Conservation (phyloP, 1,284 basidiomycete genomes). For the Gymnopus androsaceus region DNA sequence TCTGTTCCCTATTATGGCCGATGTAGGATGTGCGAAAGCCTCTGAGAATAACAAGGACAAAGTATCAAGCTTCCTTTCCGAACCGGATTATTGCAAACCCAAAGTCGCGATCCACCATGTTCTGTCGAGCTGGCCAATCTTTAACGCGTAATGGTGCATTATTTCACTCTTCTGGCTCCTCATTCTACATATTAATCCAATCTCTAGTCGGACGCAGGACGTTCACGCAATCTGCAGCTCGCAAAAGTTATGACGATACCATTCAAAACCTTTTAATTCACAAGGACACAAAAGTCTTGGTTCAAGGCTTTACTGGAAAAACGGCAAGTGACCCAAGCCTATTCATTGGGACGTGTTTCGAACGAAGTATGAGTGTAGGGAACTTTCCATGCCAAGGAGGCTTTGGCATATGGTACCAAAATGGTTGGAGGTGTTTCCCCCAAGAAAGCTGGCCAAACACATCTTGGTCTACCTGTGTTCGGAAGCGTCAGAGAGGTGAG, state of each 20-base stretch:
- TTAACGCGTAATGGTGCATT: conserved; percentile 52
- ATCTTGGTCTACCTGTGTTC: conserved; percentile 95
- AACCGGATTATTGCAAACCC: background rate
- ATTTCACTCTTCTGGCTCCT: background rate
- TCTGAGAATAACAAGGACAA: conserved; percentile 2
- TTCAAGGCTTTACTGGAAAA: conserved; percentile 96
- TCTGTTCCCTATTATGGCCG: no score
- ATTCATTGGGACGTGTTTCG: background rate
- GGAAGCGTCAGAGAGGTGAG: conserved; percentile 88
- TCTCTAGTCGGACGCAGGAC: conserved; percentile 66
- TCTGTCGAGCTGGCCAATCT: conserved; percentile 61
- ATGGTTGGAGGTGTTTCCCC: conserved; percentile 99
- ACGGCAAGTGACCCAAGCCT: conserved; percentile 60
- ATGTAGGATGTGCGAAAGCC: no score
- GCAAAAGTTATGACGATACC: conserved; percentile 84
- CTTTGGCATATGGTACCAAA: conserved; percentile 92
- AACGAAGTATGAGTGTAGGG: conserved; percentile 53
- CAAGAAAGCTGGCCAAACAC: conserved; percentile 95
- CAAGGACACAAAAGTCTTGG: conserved; percentile 93
- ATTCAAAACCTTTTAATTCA: conserved; percentile 91
- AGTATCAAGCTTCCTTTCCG: conserved; percentile 4
- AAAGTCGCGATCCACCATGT: conserved; percentile 41
- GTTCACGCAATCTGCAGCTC: conserved; percentile 76
- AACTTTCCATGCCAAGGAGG: conserved; percentile 96
- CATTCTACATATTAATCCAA: background rate